Evolutionary conservation across 805 yeast species (phyloP).

Genomic region (Scheffersomyces amazonensis): DNA sequence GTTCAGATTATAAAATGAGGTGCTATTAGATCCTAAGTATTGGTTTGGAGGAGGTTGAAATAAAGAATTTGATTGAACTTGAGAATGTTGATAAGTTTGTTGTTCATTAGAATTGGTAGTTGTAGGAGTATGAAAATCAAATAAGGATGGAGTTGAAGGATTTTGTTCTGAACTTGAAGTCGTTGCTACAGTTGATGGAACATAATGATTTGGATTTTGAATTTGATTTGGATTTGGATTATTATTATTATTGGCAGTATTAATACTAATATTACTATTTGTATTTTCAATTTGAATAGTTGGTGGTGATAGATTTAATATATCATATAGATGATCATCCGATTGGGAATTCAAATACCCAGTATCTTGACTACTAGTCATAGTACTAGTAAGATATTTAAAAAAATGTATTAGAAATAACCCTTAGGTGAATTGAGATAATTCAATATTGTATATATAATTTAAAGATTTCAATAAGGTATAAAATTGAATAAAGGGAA

Average conservation of each 20-base stretch:
- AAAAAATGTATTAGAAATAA: too few relatives aligned
- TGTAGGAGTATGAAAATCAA: slow-evolving; percentile 8
- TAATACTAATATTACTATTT: too few relatives aligned
- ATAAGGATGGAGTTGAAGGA: slow-evolving; percentile 3
- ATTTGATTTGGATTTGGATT: slow-evolving; percentile 5
- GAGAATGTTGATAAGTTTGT: slow-evolving; percentile 9
- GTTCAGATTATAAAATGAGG: background rate
- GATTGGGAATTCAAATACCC: too few relatives aligned
- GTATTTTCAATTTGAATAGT: slow-evolving; percentile 3
- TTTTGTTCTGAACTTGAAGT: background rate
- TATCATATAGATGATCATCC: slow-evolving; percentile 25
- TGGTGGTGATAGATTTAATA: slow-evolving; percentile 30
- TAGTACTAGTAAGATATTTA: too few relatives aligned
- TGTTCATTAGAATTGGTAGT: slow-evolving; percentile 9
- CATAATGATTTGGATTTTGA: slow-evolving; percentile 1
- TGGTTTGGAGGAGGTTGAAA: slow-evolving; percentile 1
- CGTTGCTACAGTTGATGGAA: background rate
- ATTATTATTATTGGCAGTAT: too few relatives aligned
- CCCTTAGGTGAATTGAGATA: too few relatives aligned
- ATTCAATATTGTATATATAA: too few relatives aligned
- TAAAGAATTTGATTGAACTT: slow-evolving; percentile 1
- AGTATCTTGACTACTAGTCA: too few relatives aligned
- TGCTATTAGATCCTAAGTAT: slow-evolving; percentile 6
- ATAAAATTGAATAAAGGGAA: too few relatives aligned
- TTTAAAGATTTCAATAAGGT: too few relatives aligned